A percentile compares a stretch with the other conserved stretches of the same genome.
Evolutionary conservation across 345 rosid genomes (phyloP).

Genomic region (Clausena lansium): DNA sequence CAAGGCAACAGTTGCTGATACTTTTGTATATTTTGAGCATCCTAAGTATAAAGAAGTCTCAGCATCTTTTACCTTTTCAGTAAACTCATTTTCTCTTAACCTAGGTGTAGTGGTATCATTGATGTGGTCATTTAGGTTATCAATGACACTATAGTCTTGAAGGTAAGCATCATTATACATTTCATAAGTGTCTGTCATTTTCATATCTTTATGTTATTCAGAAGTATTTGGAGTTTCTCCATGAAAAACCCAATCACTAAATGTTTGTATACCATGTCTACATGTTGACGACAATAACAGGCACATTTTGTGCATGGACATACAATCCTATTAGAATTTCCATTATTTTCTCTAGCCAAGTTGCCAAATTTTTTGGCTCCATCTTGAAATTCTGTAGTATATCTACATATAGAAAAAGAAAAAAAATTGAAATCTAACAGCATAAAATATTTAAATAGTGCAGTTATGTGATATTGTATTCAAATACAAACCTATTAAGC

Average conservation of each 20-base stretch:
- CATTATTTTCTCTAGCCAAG: too few species aligned
- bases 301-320: too few species aligned
- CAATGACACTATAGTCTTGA: not conserved
- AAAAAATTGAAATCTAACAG: too few species aligned
- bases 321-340: too few species aligned
- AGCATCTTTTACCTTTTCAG: not conserved
- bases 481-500: too few species aligned
- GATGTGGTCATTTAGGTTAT: not conserved
- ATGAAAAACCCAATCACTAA: not conserved
- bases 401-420: too few species aligned
- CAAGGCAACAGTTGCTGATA: not conserved
- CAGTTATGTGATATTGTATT: too few species aligned
- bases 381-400: too few species aligned
- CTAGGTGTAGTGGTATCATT: not conserved
- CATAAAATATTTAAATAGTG: too few species aligned
- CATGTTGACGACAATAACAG: too few species aligned
- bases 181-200: not conserved
- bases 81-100: not conserved
- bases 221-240: not conserved
- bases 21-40: not conserved
- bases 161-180: not conserved
- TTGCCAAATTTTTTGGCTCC: too few species aligned
- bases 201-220: not conserved
- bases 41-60: not conserved
- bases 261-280: not conserved